These are phyloP conservation scores for Podaxis carcinomalis DNA, from an alignment of 768 basidiomycete species.

Conservation along the genomic window DNA sequence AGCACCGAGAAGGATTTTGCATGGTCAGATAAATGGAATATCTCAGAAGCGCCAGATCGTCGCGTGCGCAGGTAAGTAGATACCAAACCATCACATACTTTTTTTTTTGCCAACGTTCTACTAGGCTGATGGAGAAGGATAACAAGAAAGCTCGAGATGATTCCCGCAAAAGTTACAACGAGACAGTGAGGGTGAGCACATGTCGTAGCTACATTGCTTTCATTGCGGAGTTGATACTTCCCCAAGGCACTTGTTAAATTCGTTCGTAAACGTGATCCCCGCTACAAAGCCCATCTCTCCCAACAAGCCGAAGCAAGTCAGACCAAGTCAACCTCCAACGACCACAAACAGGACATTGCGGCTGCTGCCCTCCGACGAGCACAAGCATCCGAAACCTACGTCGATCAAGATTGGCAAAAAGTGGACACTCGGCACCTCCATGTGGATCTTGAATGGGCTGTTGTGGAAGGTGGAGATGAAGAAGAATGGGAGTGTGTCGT, in stretches of 20 bases:
- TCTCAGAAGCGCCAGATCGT: conserved; percentile 82
- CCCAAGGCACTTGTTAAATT: conserved; percentile 68
- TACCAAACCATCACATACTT: not conserved
- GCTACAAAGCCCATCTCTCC: conserved; percentile 66
- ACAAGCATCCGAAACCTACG: conserved; percentile 40
- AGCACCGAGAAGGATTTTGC: conserved; percentile 81
- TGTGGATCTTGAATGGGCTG: conserved; percentile 72
- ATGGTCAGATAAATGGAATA: conserved; percentile 85
- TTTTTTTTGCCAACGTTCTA: not conserved
- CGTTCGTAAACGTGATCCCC: conserved; percentile 83
- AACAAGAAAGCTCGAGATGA: conserved; percentile 91
- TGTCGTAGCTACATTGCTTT: not conserved
- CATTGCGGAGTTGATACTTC: not conserved
- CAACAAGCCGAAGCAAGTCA: conserved; percentile 35
- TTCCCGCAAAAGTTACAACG: conserved; percentile 87
- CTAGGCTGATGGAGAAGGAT: conserved; percentile 89
- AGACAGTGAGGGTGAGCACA: conserved; percentile 70
- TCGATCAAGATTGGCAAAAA: conserved; percentile 92
- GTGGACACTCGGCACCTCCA: conserved; percentile 38
- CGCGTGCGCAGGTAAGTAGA: conserved; percentile 63
- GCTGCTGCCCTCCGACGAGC: conserved; percentile 23
- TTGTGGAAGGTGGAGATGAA: conserved; percentile 61
- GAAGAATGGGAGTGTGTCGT: conserved; percentile 97
- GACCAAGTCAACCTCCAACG: conserved; percentile 25
- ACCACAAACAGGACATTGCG: conserved; percentile 25